These are phyloP conservation scores for Pestalotiopsis sp. DNA, from an alignment of 2,329 filamentous ascomycete species.

Conservation along the genomic window DNA sequence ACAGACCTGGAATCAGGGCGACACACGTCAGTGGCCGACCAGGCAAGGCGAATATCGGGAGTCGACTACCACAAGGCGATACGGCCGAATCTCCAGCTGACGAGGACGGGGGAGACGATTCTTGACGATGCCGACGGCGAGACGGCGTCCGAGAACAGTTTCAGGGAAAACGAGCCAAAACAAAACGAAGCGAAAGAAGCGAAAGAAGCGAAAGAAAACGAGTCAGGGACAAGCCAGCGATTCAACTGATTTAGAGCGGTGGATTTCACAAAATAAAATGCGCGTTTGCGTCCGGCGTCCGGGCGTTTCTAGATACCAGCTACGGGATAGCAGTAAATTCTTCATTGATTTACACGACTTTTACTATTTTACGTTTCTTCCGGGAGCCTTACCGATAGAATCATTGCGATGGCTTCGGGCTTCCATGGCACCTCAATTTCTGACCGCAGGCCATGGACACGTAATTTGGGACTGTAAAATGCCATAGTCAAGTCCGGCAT, in stretches of 20 bases:
- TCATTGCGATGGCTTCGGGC: too few species aligned
- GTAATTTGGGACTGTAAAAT: too few species aligned
- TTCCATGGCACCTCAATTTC: too few species aligned
- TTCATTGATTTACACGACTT: background rate
- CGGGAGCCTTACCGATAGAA: too few species aligned
- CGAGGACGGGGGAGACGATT: background rate
- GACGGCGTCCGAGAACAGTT: background rate
- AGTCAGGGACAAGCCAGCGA: background rate
- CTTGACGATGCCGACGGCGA: background rate
- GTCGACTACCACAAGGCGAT: background rate
- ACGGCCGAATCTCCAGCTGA: background rate
- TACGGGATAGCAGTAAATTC: background rate
- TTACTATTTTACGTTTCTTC: background rate
- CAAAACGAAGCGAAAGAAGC: background rate
- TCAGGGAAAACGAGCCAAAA: background rate
- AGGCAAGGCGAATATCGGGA: background rate
- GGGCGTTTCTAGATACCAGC: background rate
- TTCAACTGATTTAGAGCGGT: too few species aligned
- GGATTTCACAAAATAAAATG: too few species aligned
- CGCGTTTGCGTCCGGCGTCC: background rate
- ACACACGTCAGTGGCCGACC: background rate
- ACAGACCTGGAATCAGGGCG: background rate
- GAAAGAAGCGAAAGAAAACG: background rate
- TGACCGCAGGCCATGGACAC: too few species aligned
- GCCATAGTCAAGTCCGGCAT: too few species aligned